Evolutionary conservation across 1,139 yeast species (phyloP), one percentile per base, ranked within the genome.

Genomic region (Sugiyamaella grinbergsii): DNA sequence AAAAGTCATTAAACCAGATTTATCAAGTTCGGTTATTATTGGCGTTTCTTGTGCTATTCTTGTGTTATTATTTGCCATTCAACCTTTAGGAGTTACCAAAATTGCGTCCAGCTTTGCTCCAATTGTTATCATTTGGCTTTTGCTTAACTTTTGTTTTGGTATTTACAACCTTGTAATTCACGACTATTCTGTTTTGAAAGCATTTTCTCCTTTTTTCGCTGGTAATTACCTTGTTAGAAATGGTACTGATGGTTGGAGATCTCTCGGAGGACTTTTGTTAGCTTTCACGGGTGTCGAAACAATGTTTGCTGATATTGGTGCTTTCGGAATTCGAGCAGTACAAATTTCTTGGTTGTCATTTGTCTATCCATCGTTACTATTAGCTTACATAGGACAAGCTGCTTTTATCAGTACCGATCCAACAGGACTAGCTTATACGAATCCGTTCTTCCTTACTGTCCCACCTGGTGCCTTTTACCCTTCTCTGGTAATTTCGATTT

Each of bases 251-350:
- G 71, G 58, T 13, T 51, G 52, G 54, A 48, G 32, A 23, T 51
- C 73, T 1, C 66, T 81, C 39, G 72, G 78, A 7, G 77, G 79
- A 4, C 77, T 78, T 1, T 75, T 80, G 77, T 72, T 81, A 51
- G 70, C 82, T 1, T 69, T 81, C 22, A 80, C 85, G 0, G 85
- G 85, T 37, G 71, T 79, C 2, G 85, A 81, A 58, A 83, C 84
- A 3, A 76, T 81, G 80, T 81, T 81, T 67, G 82, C 83, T 3
- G 84, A 81, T 63, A 70, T 80, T 50, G 81, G 83, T 1, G 82
- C 78, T 55, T 78, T 79, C 59, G 80, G 82, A 1, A 68, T 69
- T 34, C 58, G 70, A 6, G 79, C 84, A 0, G 71, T 79, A 38
- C 82, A 78, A 55, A 56, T 79, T 26, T 71, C 82, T 2, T 62